phyloP scores from a whole-genome alignment of 768 basidiomycete species.

The Hypholoma fasciculare region DNA sequence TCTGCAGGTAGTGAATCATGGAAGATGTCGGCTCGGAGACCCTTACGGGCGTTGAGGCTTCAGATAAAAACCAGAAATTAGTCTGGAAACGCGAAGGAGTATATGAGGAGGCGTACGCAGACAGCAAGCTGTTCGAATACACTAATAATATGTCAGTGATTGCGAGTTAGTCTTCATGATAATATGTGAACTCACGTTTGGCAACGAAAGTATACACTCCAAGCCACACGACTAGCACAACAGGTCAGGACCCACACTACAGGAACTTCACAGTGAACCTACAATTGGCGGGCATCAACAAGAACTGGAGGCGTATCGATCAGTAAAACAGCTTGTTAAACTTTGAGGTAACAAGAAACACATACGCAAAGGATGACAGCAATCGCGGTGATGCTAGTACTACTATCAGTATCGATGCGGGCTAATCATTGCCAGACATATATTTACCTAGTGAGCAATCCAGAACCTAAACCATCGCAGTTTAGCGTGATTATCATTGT shows the following conservation, averaged over 20 bases:
- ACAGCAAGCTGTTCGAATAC: conserved; percentile 27
- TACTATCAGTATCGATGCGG: background rate
- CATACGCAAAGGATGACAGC: conserved; percentile 21
- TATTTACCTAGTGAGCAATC: conserved; percentile 24
- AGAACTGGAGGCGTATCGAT: conserved; percentile 15
- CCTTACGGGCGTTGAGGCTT: conserved; percentile 22
- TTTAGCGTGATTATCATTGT: background rate
- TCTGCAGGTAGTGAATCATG: conserved; percentile 2
- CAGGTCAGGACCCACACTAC: background rate
- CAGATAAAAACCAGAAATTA: background rate
- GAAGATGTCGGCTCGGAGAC: conserved; percentile 16
- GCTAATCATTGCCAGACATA: background rate
- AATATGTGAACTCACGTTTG: conserved; percentile 20
- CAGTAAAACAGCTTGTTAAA: background rate
- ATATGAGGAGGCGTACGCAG: conserved; percentile 12
- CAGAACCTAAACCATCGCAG: conserved; percentile 16
- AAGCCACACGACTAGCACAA: conserved; percentile 27
- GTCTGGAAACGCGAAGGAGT: background rate
- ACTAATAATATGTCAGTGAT: conserved; percentile 11
- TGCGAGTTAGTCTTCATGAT: background rate
- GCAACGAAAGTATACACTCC: conserved; percentile 30
- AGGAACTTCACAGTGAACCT: background rate
- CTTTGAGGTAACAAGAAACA: background rate
- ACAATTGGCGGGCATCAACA: conserved; percentile 21
- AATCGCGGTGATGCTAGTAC: conserved; percentile 13